Evolutionary conservation across 1,284 basidiomycete species (phyloP), one percentile per base, ranked within the genome.

Genomic region (Cutaneotrichosporon sp.): DNA sequence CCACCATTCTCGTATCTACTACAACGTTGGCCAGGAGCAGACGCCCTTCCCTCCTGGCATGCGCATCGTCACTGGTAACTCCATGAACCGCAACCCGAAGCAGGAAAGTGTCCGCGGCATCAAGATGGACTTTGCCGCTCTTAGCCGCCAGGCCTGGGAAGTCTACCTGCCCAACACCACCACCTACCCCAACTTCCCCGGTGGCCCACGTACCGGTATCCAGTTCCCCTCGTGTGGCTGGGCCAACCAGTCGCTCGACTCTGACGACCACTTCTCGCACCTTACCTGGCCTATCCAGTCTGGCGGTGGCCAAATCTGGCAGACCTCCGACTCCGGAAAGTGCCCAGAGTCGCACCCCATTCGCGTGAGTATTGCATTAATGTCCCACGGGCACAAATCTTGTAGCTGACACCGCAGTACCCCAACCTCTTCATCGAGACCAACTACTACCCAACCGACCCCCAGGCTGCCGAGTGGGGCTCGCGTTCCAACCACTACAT

Each of bases 31-130:
- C 10, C 53, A 53, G 2, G 21, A 3, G 11, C 10, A 18, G 8
- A 21, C n/a, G 21, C 56, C 81, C 9, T 83, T 81, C 74, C 82
- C 81, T 7, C 68, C 76, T 14, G 82, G 82, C 18, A 69, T 83
- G 16, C 74, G 81, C 51, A 81, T 84, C 79, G 60, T 84, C 46
- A 73, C 73, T 1, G 83, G 83, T 14, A 52, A 50, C 16, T 34
- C 58, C 34, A 60, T 53, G 58, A 31, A 16, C 30, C 56, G 56
- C 42, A 36, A 38, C 32, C 32, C 5, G 30, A 18, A 21, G 22
- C 36, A 36, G 22, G 13, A 16, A 14, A 38, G 21, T 5, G 5
- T 38, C 36, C 55, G 55, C 10, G 55, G 55, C 31, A 36, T 51
- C 32, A 21, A 18, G 13, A 72, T 58, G 11, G 50, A 52, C 34